Conservation (phyloP, 2,329 filamentous ascomycete species). For the Arthrobotrys musiformis region DNA sequence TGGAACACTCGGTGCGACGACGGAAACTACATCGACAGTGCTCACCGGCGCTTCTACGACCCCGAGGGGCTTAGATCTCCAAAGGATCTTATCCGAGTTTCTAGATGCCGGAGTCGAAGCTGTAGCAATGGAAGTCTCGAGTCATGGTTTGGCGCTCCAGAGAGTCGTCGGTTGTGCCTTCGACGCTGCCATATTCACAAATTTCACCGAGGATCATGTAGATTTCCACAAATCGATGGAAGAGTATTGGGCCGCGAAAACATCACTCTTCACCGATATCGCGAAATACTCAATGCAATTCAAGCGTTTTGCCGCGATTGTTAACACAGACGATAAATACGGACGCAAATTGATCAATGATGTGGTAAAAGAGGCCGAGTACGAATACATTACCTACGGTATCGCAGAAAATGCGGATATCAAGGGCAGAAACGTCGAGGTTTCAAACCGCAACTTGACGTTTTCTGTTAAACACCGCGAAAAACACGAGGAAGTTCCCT, state of each 20-base stretch:
- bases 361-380: not conserved
- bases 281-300: slow-evolving; percentile 17
- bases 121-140: slow-evolving; percentile 35
- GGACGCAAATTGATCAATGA: slow-evolving; percentile 6
- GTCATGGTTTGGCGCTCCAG: slow-evolving; percentile 38
- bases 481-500: not conserved
- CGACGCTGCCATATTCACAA: slow-evolving; percentile 33
- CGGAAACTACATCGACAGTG: slow-evolving; percentile 6
- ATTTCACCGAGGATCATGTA: slow-evolving; percentile 44
- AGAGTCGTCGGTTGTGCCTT: slow-evolving; percentile 37
- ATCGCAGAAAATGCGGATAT: slow-evolving; percentile 5
- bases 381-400: slow-evolving; percentile 8
- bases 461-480: not conserved
- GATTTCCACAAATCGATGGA: slow-evolving; percentile 38
- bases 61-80: slow-evolving; percentile 23
- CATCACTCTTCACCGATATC: slow-evolving; percentile 27
- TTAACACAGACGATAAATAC: slow-evolving; percentile 30
- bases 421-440: not conserved
- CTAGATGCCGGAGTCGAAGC: slow-evolving; percentile 26
- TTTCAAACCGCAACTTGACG: not conserved
- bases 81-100: slow-evolving; percentile 23
- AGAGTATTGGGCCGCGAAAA: slow-evolving; percentile 35
- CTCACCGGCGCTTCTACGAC: slow-evolving; percentile 26
- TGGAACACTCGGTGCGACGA: slow-evolving; percentile 36
- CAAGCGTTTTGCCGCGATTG: slow-evolving; percentile 26